Conservation (phyloP, 495 filamentous ascomycete species). For the Endocarpon pusillum region DNA sequence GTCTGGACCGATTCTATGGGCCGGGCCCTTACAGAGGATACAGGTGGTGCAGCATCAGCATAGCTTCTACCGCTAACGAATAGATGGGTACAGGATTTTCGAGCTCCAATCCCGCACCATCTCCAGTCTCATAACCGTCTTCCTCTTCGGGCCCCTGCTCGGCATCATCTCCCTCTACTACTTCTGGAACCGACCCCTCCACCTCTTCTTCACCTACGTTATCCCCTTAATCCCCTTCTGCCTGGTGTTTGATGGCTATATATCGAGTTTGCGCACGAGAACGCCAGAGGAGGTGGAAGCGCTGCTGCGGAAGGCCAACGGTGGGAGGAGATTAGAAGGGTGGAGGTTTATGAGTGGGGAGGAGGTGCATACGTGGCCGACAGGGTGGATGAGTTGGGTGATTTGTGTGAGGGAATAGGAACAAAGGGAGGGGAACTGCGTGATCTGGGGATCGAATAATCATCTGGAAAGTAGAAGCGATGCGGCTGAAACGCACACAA, state of each 20-base stretch:
- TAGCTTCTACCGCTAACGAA: not conserved
- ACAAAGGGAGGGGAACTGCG: too few relatives aligned
- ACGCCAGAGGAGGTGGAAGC: slow-evolving; percentile 43
- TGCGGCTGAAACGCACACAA: too few relatives aligned
- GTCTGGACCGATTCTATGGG: too few relatives aligned
- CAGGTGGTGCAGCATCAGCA: too few relatives aligned
- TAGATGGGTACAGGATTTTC: slow-evolving; percentile 34
- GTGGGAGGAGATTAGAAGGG: slow-evolving; percentile 20
- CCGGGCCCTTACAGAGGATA: too few relatives aligned
- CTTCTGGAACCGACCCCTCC: slow-evolving; percentile 39
- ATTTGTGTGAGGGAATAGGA: not conserved
- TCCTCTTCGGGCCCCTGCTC: slow-evolving; percentile 35
- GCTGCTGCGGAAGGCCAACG: slow-evolving; percentile 34
- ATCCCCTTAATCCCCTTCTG: slow-evolving; percentile 47
- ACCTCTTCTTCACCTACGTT: slow-evolving; percentile 46
- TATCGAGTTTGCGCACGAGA: slow-evolving; percentile 47
- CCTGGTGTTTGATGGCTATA: slow-evolving; percentile 46
- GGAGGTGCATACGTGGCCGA: slow-evolving; percentile 8
- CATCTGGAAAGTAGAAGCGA: too few relatives aligned
- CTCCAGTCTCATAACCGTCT: slow-evolving; percentile 33
- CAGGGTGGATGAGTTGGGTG: not conserved
- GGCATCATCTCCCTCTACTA: slow-evolving; percentile 38
- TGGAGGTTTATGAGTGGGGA: slow-evolving; percentile 40
- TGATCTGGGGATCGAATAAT: too few relatives aligned
- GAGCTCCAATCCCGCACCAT: slow-evolving; percentile 49